These are phyloP conservation scores for Dunaliella primolecta DNA, from an alignment of 139 green algal species.

Conservation along the genomic window DNA sequence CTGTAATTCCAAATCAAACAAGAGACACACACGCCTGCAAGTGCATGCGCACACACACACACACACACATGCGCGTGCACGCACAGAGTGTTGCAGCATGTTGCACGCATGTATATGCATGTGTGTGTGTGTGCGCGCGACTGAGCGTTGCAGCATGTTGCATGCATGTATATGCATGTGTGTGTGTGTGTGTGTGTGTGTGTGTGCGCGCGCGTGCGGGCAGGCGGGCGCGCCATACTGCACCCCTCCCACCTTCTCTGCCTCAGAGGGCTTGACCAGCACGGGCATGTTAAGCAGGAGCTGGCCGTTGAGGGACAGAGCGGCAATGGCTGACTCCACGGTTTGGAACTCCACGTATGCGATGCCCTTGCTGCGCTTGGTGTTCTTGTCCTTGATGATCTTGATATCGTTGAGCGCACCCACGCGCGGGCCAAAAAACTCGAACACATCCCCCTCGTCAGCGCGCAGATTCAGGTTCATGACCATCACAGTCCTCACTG, in stretches of 20 bases:
- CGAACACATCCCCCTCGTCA: conserved; percentile 84
- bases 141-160: background rate
- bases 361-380: conserved; percentile 87
- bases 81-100: background rate
- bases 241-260: conserved; percentile 76
- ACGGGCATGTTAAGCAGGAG: conserved; percentile 79
- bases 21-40: background rate
- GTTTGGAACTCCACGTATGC: conserved; percentile 92
- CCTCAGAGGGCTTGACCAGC: conserved; percentile 92
- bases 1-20: too few species aligned
- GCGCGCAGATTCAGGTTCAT: conserved; percentile 77
- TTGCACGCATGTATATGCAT: background rate
- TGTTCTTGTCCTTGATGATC: conserved; percentile 92
- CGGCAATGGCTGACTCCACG: conserved; percentile 70
- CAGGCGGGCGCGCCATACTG: too few species aligned
- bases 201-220: too few species aligned
- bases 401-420: conserved; percentile 84
- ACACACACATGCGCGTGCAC: background rate
- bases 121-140: too few species aligned
- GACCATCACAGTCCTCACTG: conserved; percentile 83
- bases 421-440: conserved; percentile 55
- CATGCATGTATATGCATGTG: background rate
- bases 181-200: too few species aligned
- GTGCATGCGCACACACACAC: background rate
- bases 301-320: conserved; percentile 73